A percentile compares a stretch with the other conserved stretches of the same genome.
Conservation (phyloP, 2,329 filamentous ascomycete species). For the Shiraia sp. region DNA sequence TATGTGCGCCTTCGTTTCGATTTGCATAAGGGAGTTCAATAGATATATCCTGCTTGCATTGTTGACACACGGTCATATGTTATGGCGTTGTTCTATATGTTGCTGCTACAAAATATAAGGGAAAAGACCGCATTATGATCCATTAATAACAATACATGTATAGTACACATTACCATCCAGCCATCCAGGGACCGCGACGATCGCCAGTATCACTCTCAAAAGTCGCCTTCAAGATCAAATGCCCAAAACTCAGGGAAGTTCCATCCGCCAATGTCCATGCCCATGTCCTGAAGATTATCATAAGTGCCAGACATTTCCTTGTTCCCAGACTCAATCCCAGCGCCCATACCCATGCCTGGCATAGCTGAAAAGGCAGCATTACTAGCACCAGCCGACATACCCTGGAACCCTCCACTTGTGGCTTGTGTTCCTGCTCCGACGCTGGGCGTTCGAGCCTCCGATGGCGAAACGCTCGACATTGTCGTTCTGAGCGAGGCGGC, state of each 20-base stretch:
- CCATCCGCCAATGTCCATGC: conserved; percentile 35
- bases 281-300: conserved; percentile 32
- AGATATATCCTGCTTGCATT: no score
- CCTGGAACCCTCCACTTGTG: background rate
- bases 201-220: no score
- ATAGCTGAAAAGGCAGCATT: conserved; percentile 8
- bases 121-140: no score
- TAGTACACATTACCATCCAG: no score
- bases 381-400: background rate
- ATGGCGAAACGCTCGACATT: conserved; percentile 15
- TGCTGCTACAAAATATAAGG: no score
- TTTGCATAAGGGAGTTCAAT: no score
- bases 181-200: no score
- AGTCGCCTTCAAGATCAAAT: conserved; percentile 38
- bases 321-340: conserved; percentile 1
- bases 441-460: conserved; percentile 12
- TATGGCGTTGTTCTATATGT: no score
- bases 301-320: conserved; percentile 18
- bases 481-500: conserved; percentile 23
- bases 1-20: no score
- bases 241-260: conserved; percentile 42
- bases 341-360: conserved; percentile 11
- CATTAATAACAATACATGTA: no score
- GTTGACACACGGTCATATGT: no score
- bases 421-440: background rate